Evolutionary conservation across 2,329 filamentous ascomycete genomes (phyloP).

Genomic region (Colletotrichum camelliae): DNA sequence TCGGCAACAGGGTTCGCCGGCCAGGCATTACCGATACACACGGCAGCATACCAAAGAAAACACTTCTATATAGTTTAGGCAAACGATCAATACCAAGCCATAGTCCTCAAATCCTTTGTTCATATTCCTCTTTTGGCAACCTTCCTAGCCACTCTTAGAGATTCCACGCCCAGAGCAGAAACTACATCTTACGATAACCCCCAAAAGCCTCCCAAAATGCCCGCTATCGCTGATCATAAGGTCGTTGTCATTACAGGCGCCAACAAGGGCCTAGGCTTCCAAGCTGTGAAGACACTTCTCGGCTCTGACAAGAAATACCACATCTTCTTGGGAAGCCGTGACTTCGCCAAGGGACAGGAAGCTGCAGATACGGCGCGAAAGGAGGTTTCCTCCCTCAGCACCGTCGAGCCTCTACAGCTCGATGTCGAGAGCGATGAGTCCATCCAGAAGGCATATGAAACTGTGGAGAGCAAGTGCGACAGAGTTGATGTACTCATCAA

Average conservation of each 20-base stretch:
- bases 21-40: background rate
- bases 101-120: accelerated
- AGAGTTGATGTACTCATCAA: constrained; percentile 31
- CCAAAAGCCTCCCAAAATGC: background rate
- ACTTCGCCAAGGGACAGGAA: constrained; percentile 26
- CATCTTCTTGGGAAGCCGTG: constrained; percentile 31
- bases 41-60: background rate
- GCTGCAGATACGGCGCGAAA: constrained; percentile 5
- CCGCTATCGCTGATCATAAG: background rate
- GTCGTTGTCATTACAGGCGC: constrained; percentile 21
- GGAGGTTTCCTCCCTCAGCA: background rate
- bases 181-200: too few species aligned
- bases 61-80: background rate
- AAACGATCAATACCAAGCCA: accelerated
- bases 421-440: constrained; percentile 24
- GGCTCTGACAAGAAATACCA: constrained; percentile 24
- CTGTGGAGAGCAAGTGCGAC: constrained; percentile 18
- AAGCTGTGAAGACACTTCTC: constrained; percentile 27
- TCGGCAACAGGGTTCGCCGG: background rate
- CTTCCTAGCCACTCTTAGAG: accelerated
- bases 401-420: constrained; percentile 16
- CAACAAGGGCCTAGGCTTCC: constrained; percentile 32
- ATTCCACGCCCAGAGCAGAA: background rate
- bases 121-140: background rate
- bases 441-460: constrained; percentile 21